Conservation (phyloP, 805 yeast species). For the Citeromyces matritensis region DNA sequence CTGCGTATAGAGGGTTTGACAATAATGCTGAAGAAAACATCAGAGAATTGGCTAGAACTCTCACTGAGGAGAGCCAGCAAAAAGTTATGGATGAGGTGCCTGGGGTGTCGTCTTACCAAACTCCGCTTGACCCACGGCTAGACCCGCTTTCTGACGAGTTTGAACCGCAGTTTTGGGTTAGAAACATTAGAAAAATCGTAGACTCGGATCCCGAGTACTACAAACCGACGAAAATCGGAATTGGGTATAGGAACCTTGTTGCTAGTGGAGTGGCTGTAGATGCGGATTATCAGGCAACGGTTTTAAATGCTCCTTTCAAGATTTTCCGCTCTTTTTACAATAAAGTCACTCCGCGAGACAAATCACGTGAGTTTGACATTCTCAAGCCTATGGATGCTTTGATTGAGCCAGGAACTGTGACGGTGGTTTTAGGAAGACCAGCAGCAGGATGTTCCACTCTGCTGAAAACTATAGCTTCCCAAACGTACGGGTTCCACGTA, state of each 20-base stretch:
- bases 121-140: conserved; percentile 22
- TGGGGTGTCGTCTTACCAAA: conserved; percentile 23
- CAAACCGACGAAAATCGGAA: conserved; percentile 45
- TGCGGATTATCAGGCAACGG: conserved; percentile 51
- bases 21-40: conserved; percentile 15
- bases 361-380: conserved; percentile 26
- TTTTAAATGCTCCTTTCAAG: conserved; percentile 25
- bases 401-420: conserved; percentile 45
- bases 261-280: conserved; percentile 56
- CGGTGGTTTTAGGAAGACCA: conserved; percentile 67
- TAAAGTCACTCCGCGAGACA: conserved; percentile 9
- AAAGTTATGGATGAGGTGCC: conserved; percentile 23
- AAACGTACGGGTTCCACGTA: conserved; percentile 43
- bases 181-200: conserved; percentile 38
- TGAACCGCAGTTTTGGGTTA: conserved; percentile 51
- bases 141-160: conserved; percentile 48
- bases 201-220: conserved; percentile 46
- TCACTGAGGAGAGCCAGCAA: conserved; percentile 8
- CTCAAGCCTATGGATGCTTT: conserved; percentile 54
- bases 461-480: conserved; percentile 41
- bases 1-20: conserved; percentile 21
- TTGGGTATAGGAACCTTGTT: conserved; percentile 41
- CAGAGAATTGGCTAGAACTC: conserved; percentile 24
- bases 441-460: conserved; percentile 72
- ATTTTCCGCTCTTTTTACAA: conserved; percentile 9